Conservation (phyloP, 768 basidiomycete species). For the Podaxis sp. region DNA sequence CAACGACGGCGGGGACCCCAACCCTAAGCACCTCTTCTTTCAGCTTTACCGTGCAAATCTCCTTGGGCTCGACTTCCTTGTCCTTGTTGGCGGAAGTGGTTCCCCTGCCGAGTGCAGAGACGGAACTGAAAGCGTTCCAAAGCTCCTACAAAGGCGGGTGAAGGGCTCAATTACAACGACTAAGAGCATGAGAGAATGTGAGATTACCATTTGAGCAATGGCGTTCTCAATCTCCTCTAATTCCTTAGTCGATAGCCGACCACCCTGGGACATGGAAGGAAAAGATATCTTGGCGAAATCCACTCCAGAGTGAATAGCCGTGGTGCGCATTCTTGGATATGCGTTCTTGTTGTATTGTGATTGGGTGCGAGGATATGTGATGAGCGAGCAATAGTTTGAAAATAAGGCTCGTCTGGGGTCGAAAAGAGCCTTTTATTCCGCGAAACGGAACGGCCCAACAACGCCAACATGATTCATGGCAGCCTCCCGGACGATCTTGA, state of each 20-base stretch:
- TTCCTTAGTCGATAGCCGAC: background rate
- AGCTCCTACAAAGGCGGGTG: background rate
- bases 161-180: background rate
- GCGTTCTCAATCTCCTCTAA: background rate
- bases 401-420: background rate
- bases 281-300: constrained; percentile 8
- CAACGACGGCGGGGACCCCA: too few relatives aligned
- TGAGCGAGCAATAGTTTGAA: background rate
- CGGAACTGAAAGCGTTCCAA: constrained; percentile 1
- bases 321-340: background rate
- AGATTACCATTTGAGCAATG: constrained; percentile 7
- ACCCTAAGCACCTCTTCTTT: too few relatives aligned
- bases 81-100: background rate
- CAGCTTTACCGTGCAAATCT: too few relatives aligned
- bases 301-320: background rate
- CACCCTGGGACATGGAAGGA: background rate
- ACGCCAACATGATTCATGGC: background rate
- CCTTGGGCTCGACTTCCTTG: background rate
- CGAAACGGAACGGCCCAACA: background rate
- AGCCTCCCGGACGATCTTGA: background rate
- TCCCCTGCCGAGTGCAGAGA: background rate
- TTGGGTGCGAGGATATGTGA: background rate
- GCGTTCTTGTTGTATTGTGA: background rate
- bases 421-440: background rate
- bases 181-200: background rate